phyloP scores from a whole-genome alignment of 2,329 filamentous ascomycete species.

The Dactylonectria estremocensis region DNA sequence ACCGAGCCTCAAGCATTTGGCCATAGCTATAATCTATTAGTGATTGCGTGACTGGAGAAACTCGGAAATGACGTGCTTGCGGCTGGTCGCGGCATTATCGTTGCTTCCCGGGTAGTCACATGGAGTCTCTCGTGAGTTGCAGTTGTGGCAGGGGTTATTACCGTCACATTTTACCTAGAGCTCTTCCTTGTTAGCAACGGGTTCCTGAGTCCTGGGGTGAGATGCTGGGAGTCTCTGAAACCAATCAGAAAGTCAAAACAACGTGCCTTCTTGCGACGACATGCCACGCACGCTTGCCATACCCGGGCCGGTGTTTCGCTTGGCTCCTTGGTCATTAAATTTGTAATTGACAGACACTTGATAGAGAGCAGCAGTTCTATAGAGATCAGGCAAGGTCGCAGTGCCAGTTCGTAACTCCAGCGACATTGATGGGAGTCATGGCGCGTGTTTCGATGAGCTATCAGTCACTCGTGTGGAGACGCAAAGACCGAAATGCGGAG shows the following conservation, averaged over 20 bases:
- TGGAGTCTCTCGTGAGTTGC: slow-evolving; percentile 19
- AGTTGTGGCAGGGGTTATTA: slow-evolving; percentile 29
- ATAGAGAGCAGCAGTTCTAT: background rate
- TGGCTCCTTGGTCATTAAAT: slow-evolving; percentile 10
- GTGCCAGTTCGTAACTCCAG: no score
- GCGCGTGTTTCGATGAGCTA: background rate
- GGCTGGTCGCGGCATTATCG: slow-evolving; percentile 30
- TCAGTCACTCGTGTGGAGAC: background rate
- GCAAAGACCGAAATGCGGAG: slow-evolving; percentile 2
- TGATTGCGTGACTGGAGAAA: background rate
- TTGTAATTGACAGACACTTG: background rate
- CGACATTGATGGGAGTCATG: background rate
- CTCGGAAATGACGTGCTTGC: slow-evolving; percentile 13
- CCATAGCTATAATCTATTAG: slow-evolving; percentile 16
- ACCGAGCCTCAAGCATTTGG: slow-evolving; percentile 39
- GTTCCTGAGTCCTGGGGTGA: background rate
- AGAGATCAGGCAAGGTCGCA: background rate
- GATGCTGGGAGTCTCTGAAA: background rate
- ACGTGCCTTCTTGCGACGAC: slow-evolving; percentile 21
- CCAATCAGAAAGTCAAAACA: background rate
- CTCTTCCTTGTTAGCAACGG: background rate
- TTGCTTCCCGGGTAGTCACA: slow-evolving; percentile 31
- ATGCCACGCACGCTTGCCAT: slow-evolving; percentile 21
- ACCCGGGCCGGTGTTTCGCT: slow-evolving; percentile 7
- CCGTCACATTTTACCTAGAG: slow-evolving; percentile 32